Base-by-base conservation (phyloP, 805 yeast species). In the Zygotorulaspora danielsina region DNA sequence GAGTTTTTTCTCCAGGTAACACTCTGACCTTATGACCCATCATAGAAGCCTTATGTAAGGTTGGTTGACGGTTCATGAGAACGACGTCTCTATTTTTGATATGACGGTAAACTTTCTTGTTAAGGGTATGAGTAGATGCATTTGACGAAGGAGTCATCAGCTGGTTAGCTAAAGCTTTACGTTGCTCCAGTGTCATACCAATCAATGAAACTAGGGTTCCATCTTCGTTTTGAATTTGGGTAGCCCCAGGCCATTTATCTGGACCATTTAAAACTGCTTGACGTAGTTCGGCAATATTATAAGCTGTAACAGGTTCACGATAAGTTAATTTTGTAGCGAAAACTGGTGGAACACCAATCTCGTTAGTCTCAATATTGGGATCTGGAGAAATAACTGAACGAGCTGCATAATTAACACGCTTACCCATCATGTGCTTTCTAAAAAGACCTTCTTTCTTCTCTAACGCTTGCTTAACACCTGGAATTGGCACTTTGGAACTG, bases 381-480 rank as follows among this genome's bases (percentile, higher is more conserved):
- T 93, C 99, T 5, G 97, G 97, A 5, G 97, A 89, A 67, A 93
- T 93, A 55, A 93, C 99, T 7, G 98, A 90, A 69, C 99, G 87
- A 36, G 98, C 98, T 38, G 97, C 96, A 59, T 86, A 90, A 64
- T 93, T 94, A 44, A 93, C 99, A 72, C 99, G 88, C 73, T 93
- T 93, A 63, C 99, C 99, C 99, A 93, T 93, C 98, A 93, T 93
- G 61, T 93, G 96, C 63, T 90, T 93, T 72, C 99, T 79, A 73
- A 93, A 93, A 49, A 90, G 72, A 62, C 99, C 99, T 67, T 93
- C 99, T 64, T 93, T 93, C 79, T 93, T 90, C 66, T 93, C 99
- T 58, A 93, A 72, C 8, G 96, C 95, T 71, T 93, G 98, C 63
- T 93, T 93, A 56, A 93, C 79, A 70, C 99, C 99, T 2, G 99